These are phyloP conservation scores for Podospora fimiseda DNA, from an alignment of 495 filamentous ascomycete species.

Conservation along the genomic window DNA sequence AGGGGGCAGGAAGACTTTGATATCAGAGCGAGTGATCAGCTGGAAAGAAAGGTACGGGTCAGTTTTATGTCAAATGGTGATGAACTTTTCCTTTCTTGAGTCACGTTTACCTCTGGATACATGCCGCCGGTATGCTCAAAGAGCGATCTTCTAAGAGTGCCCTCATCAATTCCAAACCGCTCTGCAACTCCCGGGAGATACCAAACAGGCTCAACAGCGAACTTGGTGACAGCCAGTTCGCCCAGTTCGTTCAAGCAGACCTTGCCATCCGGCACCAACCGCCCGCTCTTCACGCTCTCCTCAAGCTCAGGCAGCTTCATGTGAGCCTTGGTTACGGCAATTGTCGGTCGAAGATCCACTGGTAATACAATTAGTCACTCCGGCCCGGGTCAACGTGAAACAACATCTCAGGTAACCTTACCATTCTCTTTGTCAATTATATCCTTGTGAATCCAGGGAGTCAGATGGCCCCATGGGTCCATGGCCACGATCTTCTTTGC, in stretches of 20 bases:
- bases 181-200: conserved; percentile 93
- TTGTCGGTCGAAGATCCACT: conserved; percentile 89
- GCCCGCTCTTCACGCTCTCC: conserved; percentile 71
- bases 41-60: conserved; percentile 25
- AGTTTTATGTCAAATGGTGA: conserved; percentile 5
- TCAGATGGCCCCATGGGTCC: conserved; percentile 89
- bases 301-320: conserved; percentile 96
- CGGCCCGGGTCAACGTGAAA: no score
- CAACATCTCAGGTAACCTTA: no score
- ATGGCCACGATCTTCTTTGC: conserved; percentile 95
- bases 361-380: not conserved
- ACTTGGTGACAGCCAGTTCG: conserved; percentile 92
- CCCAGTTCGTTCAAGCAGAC: conserved; percentile 78
- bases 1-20: conserved; percentile 93
- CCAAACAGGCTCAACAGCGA: conserved; percentile 94
- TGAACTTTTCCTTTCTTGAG: not conserved
- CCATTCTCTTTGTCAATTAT: conserved; percentile 59
- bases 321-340: conserved; percentile 88
- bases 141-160: conserved; percentile 71
- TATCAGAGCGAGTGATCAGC: conserved; percentile 84
- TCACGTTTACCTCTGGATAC: conserved; percentile 61
- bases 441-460: conserved; percentile 72
- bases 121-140: conserved; percentile 95
- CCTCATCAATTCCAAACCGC: conserved; percentile 92
- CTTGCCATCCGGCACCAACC: conserved; percentile 80